Conservation (phyloP, 805 yeast genomes). For the Myxozyma melibiosi region DNA sequence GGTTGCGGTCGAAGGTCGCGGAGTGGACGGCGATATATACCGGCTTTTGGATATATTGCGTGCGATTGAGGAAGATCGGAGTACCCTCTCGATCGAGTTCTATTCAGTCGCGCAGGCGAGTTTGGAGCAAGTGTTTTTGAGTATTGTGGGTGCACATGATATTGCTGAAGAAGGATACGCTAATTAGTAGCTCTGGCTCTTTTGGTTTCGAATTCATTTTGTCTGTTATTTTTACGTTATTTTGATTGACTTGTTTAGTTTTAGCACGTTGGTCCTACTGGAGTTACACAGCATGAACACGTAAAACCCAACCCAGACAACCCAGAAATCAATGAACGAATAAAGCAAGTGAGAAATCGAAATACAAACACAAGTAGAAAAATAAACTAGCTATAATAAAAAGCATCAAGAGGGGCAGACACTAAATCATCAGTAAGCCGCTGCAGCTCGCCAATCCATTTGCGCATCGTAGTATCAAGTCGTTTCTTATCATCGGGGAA, state of each 20-base stretch:
- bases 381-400: constrained; percentile 2
- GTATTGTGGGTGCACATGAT: constrained; percentile 38
- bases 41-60: constrained; percentile 26
- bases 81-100: constrained; percentile 32
- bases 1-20: constrained; percentile 29
- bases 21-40: neutral
- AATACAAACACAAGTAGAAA: no score
- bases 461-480: constrained; percentile 22
- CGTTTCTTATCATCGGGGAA: constrained; percentile 16
- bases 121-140: constrained; percentile 42
- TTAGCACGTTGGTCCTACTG: no score
- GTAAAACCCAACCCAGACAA: neutral
- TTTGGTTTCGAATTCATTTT: neutral
- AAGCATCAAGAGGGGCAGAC: constrained; percentile 8
- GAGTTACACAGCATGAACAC: neutral
- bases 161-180: constrained; percentile 36
- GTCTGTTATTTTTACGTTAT: neutral
- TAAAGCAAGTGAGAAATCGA: no score
- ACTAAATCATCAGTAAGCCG: constrained; percentile 1
- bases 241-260: no score
- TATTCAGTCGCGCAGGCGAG: constrained; percentile 41
- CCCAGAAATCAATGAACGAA: no score
- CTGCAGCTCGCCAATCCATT: constrained; percentile 21
- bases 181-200: neutral
- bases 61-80: constrained; percentile 18